Conservation (phyloP, 306 rosid species). For the Cicer cuneatum region DNA sequence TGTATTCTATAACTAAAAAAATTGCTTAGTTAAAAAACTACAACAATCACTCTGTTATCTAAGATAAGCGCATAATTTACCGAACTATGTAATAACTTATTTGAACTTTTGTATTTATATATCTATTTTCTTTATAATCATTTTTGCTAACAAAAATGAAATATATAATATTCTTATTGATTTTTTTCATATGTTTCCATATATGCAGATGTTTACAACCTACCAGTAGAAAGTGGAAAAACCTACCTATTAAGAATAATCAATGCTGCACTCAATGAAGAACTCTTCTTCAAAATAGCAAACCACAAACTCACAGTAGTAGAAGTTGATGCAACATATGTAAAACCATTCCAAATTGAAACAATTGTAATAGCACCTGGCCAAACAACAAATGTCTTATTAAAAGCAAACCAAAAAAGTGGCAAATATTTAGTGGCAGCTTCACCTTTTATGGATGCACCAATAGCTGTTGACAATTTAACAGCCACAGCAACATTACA, state of each 20-base stretch:
- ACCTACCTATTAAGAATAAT: conserved; percentile 70
- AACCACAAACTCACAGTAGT: conserved; percentile 78
- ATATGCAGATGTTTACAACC: conserved; percentile 59
- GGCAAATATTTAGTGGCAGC: conserved; percentile 75
- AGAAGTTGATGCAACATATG: conserved; percentile 86
- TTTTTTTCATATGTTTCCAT: neutral
- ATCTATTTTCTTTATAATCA: neutral
- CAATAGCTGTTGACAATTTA: conserved; percentile 66
- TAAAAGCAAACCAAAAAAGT: conserved; percentile 61
- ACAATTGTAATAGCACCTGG: conserved; percentile 83
- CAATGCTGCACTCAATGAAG: conserved; percentile 99
- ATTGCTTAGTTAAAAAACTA: too few species aligned
- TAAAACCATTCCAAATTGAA: conserved; percentile 75
- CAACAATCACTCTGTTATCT: neutral
- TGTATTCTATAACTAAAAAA: too few species aligned
- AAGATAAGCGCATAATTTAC: neutral
- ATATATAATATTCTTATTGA: neutral
- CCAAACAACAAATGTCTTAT: conserved; percentile 81
- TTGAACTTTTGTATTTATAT: neutral
- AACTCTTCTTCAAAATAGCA: conserved; percentile 91
- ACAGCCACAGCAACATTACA: conserved; percentile 80
- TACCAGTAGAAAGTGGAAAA: conserved; percentile 67
- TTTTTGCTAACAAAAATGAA: neutral
- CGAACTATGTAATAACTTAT: neutral
- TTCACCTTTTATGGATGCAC: conserved; percentile 85